Conservation (phyloP, 768 basidiomycete species). For the Kwoniella dendrophila region DNA sequence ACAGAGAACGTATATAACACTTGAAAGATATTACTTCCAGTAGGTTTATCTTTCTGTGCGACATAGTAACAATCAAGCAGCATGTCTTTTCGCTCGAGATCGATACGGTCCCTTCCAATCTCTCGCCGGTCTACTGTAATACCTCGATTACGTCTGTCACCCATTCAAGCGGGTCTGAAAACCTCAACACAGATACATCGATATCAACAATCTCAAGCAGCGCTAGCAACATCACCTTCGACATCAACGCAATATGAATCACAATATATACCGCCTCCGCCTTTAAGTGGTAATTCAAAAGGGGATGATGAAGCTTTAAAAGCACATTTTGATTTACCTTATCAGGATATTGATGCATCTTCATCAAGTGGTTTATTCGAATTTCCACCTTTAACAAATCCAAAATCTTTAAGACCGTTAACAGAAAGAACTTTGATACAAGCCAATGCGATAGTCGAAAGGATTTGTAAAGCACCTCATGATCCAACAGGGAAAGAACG, state of each 20-base stretch:
- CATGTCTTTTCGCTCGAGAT: constrained; percentile 6
- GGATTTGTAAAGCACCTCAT: constrained; percentile 67
- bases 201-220: constrained; percentile 19
- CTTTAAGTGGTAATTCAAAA: constrained; percentile 8
- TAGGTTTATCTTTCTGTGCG: too few relatives aligned
- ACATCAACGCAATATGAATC: constrained; percentile 2
- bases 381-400: constrained; percentile 71
- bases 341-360: neutral
- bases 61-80: neutral
- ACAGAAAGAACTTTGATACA: constrained; percentile 78
- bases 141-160: neutral
- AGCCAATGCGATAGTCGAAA: constrained; percentile 77
- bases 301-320: constrained; percentile 34
- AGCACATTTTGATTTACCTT: constrained; percentile 40
- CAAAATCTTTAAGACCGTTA: constrained; percentile 69
- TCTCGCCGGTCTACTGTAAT: neutral
- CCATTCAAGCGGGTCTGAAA: neutral
- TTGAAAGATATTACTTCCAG: too few relatives aligned
- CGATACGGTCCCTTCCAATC: neutral
- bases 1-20: too few relatives aligned
- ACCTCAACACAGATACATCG: constrained; percentile 8
- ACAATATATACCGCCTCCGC: constrained; percentile 16
- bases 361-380: constrained; percentile 71
- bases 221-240: constrained; percentile 17
- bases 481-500: constrained; percentile 73